Conservation (phyloP, 805 yeast genomes). For the Starmerella bacillaris region DNA sequence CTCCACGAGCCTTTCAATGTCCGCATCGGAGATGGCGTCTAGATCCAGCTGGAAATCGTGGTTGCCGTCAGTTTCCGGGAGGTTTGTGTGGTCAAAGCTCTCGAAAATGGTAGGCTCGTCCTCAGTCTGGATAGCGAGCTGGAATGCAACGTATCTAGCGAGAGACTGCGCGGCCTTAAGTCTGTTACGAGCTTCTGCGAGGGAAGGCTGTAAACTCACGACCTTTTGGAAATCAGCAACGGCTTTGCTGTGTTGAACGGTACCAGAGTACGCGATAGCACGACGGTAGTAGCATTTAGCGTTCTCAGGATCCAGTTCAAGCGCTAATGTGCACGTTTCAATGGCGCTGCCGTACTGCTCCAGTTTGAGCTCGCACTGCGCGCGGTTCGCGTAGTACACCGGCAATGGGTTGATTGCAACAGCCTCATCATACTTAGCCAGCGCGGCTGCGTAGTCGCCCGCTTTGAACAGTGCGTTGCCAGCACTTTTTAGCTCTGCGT, state of each 20-base stretch:
- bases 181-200: constrained; percentile 45
- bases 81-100: constrained; percentile 19
- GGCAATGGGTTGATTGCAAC: constrained; percentile 42
- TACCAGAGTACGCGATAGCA: constrained; percentile 64
- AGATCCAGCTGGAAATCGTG: constrained; percentile 31
- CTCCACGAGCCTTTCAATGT: constrained; percentile 47
- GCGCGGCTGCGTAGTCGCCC: constrained; percentile 44
- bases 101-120: constrained; percentile 37
- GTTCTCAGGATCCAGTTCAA: constrained; percentile 46
- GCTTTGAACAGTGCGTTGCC: constrained; percentile 53
- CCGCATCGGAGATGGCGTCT: constrained; percentile 33
- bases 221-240: constrained; percentile 49
- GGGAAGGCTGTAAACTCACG: constrained; percentile 45
- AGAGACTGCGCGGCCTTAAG: constrained; percentile 45
- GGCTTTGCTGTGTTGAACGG: constrained; percentile 59
- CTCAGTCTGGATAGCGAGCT: constrained; percentile 65
- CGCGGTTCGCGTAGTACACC: constrained; percentile 64
- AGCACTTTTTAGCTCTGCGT: constrained; percentile 35
- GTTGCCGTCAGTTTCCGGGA: constrained; percentile 29
- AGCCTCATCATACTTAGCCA: constrained; percentile 52
- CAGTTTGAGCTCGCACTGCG: constrained; percentile 69
- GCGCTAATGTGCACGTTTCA: constrained; percentile 55
- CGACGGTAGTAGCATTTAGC: constrained; percentile 73
- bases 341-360: constrained; percentile 80
- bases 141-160: constrained; percentile 60